Base-by-base conservation (phyloP, 2,329 filamentous ascomycete genomes). In the Colletotrichum scovillei region DNA sequence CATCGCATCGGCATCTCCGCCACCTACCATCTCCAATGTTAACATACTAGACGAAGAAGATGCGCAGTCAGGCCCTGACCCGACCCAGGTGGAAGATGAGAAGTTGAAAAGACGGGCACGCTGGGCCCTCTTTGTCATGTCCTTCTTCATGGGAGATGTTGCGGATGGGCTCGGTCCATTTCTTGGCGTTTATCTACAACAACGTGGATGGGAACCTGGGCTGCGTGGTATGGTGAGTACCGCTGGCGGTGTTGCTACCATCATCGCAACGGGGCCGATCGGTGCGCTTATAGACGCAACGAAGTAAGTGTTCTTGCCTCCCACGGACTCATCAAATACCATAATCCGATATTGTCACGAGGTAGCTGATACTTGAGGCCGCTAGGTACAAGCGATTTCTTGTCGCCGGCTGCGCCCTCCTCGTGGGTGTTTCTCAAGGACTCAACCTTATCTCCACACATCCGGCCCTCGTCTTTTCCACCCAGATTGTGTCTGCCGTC, bases 71-170 rank as follows among this genome's bases (percentile, higher is more conserved):
- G 35, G 42, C 3, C 5, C 32, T 22, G 3, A 4, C 24, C 19
- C 38, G 11, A 26, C 5, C 5, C 16, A 38, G 1, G n/a, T 16
- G 9, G 53, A 35, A 8, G 65, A 69, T 55, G 53, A 30, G 12
- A 72, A 53, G 65, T 38, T 72, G 16, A 69, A 55, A 11, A 69
- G 38, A 5, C 42, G 69, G 30, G 69, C 69, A 0, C 58, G 69
- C 7, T 72, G 69, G 69, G 69, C 69, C 24, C 69, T 72, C 11
- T 53, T 64, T 7, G 30, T 72, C 30, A 46, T 69, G 69, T 65
- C 69, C 9, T 72, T 72, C 42, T 69, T 69, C 42, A 63, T 72
- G 69, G 69, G 69, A 26, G 69, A 72, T 9, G 69, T 72, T 9
- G 53, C 62, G n/a, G 69, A 72, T 28, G 69, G 69, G 3, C 30